These are phyloP conservation scores for Coniferiporia weirii DNA, from an alignment of 1,284 basidiomycete species.

Conservation along the genomic window DNA sequence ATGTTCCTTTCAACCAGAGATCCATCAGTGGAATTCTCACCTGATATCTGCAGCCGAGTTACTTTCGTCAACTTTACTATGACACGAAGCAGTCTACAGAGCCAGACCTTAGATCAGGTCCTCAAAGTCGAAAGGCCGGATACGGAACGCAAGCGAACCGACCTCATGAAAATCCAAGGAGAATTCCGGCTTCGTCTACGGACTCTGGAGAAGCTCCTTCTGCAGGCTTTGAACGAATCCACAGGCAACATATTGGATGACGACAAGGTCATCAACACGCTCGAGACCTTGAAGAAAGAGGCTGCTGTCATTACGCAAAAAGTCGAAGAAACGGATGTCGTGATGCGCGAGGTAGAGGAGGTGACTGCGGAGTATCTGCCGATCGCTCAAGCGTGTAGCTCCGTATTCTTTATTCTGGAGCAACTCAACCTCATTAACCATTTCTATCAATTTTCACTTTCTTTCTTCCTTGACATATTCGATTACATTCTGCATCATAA, in stretches of 20 bases:
- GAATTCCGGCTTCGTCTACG: slow-evolving; percentile 93
- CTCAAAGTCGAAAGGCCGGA: slow-evolving; percentile 96
- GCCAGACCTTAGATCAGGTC: slow-evolving; percentile 95
- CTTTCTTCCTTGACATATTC: slow-evolving; percentile 98
- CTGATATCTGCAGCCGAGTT: slow-evolving; percentile 97
- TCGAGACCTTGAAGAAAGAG: slow-evolving; percentile 96
- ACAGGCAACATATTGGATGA: slow-evolving; percentile 97
- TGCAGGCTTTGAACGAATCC: slow-evolving; percentile 96
- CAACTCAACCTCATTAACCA: slow-evolving; percentile 93
- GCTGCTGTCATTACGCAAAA: slow-evolving; percentile 95
- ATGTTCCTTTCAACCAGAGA: slow-evolving; percentile 99
- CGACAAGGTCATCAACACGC: slow-evolving; percentile 96
- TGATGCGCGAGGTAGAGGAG: slow-evolving; percentile 95
- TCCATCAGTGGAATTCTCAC: slow-evolving; percentile 95
- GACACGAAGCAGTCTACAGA: slow-evolving; percentile 97
- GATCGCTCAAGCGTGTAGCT: slow-evolving; percentile 93
- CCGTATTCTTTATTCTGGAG: slow-evolving; percentile 96
- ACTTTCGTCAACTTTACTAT: slow-evolving; percentile 99
- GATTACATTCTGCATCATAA: slow-evolving; percentile 92
- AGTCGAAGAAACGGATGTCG: slow-evolving; percentile 94
- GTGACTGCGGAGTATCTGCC: slow-evolving; percentile 95
- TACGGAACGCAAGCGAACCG: slow-evolving; percentile 95
- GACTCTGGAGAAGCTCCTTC: slow-evolving; percentile 88
- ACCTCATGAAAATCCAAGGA: slow-evolving; percentile 97
- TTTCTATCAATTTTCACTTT: slow-evolving; percentile 98